Evolutionary conservation across 106 monocot genomes (phyloP).

Genomic region (Platanthera guangdongensis): DNA sequence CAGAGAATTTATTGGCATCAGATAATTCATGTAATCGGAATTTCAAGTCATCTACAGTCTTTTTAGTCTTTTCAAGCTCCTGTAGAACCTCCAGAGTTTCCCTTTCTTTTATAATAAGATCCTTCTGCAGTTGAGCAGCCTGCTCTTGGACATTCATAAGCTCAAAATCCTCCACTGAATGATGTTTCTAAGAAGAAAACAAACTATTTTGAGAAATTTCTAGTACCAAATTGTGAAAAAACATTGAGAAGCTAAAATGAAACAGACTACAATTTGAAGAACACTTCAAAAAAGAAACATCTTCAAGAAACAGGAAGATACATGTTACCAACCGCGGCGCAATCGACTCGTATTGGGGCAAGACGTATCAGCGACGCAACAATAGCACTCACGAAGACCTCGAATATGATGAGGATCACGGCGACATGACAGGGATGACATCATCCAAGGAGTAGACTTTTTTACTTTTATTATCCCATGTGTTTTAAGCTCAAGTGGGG

Average conservation of each 20-base stretch:
- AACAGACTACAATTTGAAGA: not conserved
- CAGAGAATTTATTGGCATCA: conserved; percentile 9
- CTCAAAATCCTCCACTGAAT: conserved; percentile 25
- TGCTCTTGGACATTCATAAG: conserved; percentile 32
- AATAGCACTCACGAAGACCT: no score
- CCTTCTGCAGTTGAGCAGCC: conserved; percentile 60
- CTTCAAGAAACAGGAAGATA: not conserved
- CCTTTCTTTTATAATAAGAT: conserved; percentile 71
- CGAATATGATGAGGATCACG: no score
- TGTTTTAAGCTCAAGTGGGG: no score
- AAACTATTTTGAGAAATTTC: not conserved
- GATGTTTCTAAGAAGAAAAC: conserved; percentile 4
- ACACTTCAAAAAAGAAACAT: not conserved
- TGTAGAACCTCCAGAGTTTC: conserved; percentile 71
- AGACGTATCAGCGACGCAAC: no score
- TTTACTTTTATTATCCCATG: no score
- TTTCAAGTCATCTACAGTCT: conserved; percentile 46
- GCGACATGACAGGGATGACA: no score
- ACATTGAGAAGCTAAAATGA: not conserved
- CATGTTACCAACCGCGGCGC: no score
- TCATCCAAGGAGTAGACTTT: no score
- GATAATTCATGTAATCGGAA: conserved; percentile 36
- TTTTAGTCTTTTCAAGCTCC: conserved; percentile 74
- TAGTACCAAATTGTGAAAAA: not conserved
- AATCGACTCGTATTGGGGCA: no score